These are phyloP conservation scores for Wickerhamiella azyma DNA, from an alignment of 805 yeast species.

Conservation along the genomic window DNA sequence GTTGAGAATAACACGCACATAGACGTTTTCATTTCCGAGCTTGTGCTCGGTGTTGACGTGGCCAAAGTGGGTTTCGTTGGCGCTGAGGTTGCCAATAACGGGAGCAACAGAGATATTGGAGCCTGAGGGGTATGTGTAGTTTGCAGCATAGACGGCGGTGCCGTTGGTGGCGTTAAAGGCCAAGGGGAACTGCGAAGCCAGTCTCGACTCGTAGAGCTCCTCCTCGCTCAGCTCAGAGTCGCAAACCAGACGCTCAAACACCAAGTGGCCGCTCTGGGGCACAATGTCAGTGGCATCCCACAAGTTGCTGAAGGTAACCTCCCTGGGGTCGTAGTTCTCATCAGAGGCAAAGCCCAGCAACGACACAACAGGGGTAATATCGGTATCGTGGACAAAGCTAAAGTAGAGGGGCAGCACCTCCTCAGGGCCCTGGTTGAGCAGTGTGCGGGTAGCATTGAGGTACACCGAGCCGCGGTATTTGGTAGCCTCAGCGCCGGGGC, in stretches of 20 bases:
- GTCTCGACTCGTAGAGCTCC: constrained; percentile 3
- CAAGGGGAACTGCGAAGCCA: constrained; percentile 13
- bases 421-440: constrained; percentile 31
- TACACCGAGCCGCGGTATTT: constrained; percentile 32
- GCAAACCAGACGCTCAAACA: constrained; percentile 30
- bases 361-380: constrained; percentile 36
- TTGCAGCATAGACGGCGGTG: constrained; percentile 12
- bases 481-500: constrained; percentile 21
- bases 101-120: constrained; percentile 1
- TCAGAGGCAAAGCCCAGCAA: constrained; percentile 37
- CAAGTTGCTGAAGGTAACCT: constrained; percentile 33
- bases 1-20: constrained; percentile 37
- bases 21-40: constrained; percentile 21
- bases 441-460: constrained; percentile 35
- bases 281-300: constrained; percentile 34
- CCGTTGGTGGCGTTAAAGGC: constrained; percentile 16
- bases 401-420: constrained; percentile 29
- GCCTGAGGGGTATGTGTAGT: constrained; percentile 11
- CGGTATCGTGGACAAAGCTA: constrained; percentile 46
- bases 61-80: not conserved
- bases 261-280: constrained; percentile 22
- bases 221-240: constrained; percentile 15
- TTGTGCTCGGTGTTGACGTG: not conserved
- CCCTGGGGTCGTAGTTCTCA: constrained; percentile 25
- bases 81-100: constrained; percentile 5